A percentile compares a stretch with the other conserved stretches of the same genome.
phyloP scores from a whole-genome alignment of 2,329 filamentous ascomycete genomes.

The Cercospora citrullina region DNA sequence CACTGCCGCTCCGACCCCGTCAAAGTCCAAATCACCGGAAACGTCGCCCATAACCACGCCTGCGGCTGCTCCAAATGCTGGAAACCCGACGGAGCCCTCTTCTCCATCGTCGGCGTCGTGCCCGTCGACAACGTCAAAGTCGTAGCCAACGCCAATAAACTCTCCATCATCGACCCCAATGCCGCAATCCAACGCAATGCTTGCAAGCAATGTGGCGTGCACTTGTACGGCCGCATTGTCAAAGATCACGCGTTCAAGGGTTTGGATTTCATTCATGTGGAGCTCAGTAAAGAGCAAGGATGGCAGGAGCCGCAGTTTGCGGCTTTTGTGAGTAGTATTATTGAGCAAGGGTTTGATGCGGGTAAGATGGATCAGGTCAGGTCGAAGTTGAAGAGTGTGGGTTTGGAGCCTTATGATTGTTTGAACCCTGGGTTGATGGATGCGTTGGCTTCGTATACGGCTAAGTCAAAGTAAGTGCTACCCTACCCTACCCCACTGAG shows the following conservation, averaged over 20 bases:
- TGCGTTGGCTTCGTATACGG: slow-evolving; percentile 30
- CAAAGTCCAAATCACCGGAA: slow-evolving; percentile 57
- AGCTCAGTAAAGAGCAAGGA: slow-evolving; percentile 60
- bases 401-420: slow-evolving; percentile 63
- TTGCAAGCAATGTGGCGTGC: slow-evolving; percentile 61
- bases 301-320: slow-evolving; percentile 73
- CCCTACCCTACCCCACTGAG: neutral
- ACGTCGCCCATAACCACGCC: slow-evolving; percentile 68
- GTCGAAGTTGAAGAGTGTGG: slow-evolving; percentile 53
- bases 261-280: slow-evolving; percentile 67
- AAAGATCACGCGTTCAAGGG: slow-evolving; percentile 66
- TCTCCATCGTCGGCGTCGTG: slow-evolving; percentile 64
- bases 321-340: slow-evolving; percentile 66
- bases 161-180: slow-evolving; percentile 56
- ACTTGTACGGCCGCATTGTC: slow-evolving; percentile 66
- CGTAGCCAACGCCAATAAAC: slow-evolving; percentile 59
- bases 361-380: slow-evolving; percentile 58
- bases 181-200: slow-evolving; percentile 63
- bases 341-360: slow-evolving; percentile 66
- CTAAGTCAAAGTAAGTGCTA: slow-evolving; percentile 28
- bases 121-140: slow-evolving; percentile 57
- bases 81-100: slow-evolving; percentile 65
- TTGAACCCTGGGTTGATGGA: slow-evolving; percentile 66
- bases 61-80: slow-evolving; percentile 73
- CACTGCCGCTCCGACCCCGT: slow-evolving; percentile 59